phyloP scores from a whole-genome alignment of 805 yeast species.

The Myxozyma sirexii region DNA sequence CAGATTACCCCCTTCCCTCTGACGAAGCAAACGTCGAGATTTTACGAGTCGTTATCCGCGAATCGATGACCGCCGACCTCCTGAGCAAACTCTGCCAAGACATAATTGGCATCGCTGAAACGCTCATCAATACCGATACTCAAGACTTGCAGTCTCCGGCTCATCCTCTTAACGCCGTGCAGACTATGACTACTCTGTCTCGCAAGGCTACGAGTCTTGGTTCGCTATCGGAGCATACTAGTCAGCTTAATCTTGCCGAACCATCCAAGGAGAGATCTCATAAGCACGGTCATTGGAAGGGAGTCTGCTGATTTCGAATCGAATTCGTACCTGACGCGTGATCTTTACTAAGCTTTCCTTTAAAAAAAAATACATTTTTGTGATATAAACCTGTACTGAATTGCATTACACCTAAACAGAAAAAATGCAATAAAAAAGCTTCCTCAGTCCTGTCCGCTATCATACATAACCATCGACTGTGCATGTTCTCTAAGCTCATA shows the following conservation, averaged over 20 bases:
- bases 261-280: not conserved
- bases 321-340: too few species aligned
- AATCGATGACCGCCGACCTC: conserved; percentile 63
- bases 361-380: too few species aligned
- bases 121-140: conserved; percentile 16
- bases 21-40: conserved; percentile 63
- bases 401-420: not conserved
- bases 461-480: conserved; percentile 33
- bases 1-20: conserved; percentile 82
- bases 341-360: too few species aligned
- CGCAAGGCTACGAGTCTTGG: conserved; percentile 19
- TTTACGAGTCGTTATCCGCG: conserved; percentile 80
- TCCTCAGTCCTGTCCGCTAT: conserved; percentile 9
- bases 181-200: not conserved
- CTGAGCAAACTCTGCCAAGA: conserved; percentile 46
- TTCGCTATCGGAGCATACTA: conserved; percentile 11
- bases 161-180: conserved; percentile 16
- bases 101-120: conserved; percentile 18
- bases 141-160: conserved; percentile 21
- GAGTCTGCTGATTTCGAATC: conserved; percentile 22
- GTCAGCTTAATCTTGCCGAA: conserved; percentile 4
- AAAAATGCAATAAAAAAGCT: not conserved
- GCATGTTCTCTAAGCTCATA: conserved; percentile 27
- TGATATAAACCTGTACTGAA: too few species aligned
- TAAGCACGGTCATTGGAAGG: conserved; percentile 28